Evolutionary conservation across 2,329 filamentous ascomycete species (phyloP), one percentile per base, ranked within the genome.

Genomic region (Verticillium albo-atrum): DNA sequence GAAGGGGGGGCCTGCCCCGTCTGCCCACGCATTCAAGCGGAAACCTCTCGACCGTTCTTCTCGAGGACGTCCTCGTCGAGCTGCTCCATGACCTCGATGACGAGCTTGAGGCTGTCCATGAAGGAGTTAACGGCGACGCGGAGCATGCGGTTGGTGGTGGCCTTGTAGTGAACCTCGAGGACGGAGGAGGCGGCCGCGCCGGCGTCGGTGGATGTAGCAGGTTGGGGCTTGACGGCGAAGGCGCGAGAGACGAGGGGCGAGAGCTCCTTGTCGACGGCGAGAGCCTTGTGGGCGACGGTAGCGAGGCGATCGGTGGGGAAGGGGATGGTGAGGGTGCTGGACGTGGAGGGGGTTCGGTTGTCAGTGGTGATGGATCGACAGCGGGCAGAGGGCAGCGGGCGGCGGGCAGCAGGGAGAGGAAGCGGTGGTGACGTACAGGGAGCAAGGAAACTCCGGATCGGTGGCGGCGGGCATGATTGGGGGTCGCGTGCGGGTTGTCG

Each of bases 91-190:
- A 96, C 90, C 58, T 92, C 90, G 50, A 97, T 74, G 1, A 97
- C 89, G 5, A 97, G 86, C 57, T 87, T 86, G 59, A 97, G 74
- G 66, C 89, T 96, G 68, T 98, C 94, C 82, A 98, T 92, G 74
- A 97, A 97, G 10, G 92, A 92, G 76, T 98, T 98, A 59, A 97
- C 93, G 3, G 94, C 91, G 2, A 99, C 95, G 52, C 95, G 88
- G 60, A 99, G 82, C 94, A 98, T 98, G 66, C 95, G 89, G 72
- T 97, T 97, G 23, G 95, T 98, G 0, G 92, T 92, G 1, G 95
- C 95, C 58, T 82, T 84, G 76, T 98, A 98, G 61, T 89, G 83
- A 10, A 91, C 89, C 61, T 83, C 81, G 55, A 98, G 79, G 4
- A 93, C 75, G 25, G 69, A 74, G 20, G 72, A 68, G 47, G 71